These are phyloP conservation scores for Hypoxylon sp. DNA, from an alignment of 2,329 filamentous ascomycete genomes.

Conservation along the genomic window DNA sequence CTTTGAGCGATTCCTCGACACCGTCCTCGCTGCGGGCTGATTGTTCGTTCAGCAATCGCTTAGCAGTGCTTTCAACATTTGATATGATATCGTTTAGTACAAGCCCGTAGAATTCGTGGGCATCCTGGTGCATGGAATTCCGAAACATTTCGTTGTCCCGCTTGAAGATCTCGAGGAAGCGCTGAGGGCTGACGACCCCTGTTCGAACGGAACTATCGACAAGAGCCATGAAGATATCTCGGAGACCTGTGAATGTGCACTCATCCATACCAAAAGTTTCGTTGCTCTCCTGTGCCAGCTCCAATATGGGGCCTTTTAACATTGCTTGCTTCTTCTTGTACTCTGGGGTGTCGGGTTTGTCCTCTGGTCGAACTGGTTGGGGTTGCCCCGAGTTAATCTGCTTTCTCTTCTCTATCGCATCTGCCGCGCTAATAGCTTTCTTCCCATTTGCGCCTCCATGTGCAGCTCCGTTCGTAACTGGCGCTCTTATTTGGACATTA, in stretches of 20 bases:
- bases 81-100: conserved; percentile 96
- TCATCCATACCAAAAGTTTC: conserved; percentile 91
- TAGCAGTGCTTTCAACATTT: conserved; percentile 90
- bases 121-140: conserved; percentile 97
- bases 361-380: conserved; percentile 77
- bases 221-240: conserved; percentile 95
- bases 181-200: conserved; percentile 90
- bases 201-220: conserved; percentile 85
- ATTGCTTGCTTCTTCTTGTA: conserved; percentile 98
- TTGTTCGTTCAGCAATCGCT: conserved; percentile 68
- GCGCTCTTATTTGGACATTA: conserved; percentile 71
- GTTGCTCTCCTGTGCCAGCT: conserved; percentile 85
- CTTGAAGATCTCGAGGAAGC: conserved; percentile 93
- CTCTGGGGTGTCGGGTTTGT: conserved; percentile 93
- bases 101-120: conserved; percentile 95
- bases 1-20: conserved; percentile 65
- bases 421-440: conserved; percentile 67
- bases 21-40: conserved; percentile 58
- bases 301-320: conserved; percentile 86
- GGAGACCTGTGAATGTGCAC: conserved; percentile 91
- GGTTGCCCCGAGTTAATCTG: conserved; percentile 67
- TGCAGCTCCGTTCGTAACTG: conserved; percentile 64
- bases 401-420: conserved; percentile 69
- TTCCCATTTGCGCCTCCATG: conserved; percentile 60
- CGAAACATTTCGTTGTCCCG: conserved; percentile 98